Percentiles rank a stretch among this genome's conserved stretches.
Conservation (phyloP, 78 protist species). For the Protostelium mycophagum region DNA sequence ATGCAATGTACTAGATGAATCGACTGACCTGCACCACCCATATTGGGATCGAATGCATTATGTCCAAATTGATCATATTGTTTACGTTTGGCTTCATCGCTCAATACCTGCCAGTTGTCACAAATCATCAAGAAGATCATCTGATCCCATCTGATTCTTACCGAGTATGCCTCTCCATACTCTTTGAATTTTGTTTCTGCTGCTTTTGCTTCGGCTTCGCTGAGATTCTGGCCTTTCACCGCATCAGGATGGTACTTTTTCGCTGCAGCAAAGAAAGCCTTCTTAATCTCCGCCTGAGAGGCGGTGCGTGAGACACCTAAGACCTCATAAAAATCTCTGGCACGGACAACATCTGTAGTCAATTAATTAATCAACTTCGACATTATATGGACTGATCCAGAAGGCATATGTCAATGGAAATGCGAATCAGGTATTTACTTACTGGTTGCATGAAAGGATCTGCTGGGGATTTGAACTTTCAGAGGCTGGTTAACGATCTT, state of each 20-base stretch:
- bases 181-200: slow-evolving; percentile 23
- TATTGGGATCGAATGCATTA: slow-evolving; percentile 20
- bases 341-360: neutral
- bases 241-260: slow-evolving; percentile 62
- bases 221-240: slow-evolving; percentile 17
- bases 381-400: no score
- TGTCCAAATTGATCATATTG: slow-evolving; percentile 59
- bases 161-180: neutral
- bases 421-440: no score
- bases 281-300: slow-evolving; percentile 20
- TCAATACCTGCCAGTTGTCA: slow-evolving; percentile 45
- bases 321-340: neutral
- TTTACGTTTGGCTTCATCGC: slow-evolving; percentile 50
- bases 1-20: no score
- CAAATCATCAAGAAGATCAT: slow-evolving; percentile 6
- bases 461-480: no score
- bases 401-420: no score
- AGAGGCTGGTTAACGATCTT: no score
- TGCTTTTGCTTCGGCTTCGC: slow-evolving; percentile 33
- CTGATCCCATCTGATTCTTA: neutral
- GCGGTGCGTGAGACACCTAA: neutral
- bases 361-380: no score
- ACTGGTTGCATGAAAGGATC: no score
- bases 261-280: slow-evolving; percentile 59
- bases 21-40: slow-evolving; percentile 17